phyloP scores from a whole-genome alignment of 2,329 filamentous ascomycete genomes.

The Lecanicillium sp. region DNA sequence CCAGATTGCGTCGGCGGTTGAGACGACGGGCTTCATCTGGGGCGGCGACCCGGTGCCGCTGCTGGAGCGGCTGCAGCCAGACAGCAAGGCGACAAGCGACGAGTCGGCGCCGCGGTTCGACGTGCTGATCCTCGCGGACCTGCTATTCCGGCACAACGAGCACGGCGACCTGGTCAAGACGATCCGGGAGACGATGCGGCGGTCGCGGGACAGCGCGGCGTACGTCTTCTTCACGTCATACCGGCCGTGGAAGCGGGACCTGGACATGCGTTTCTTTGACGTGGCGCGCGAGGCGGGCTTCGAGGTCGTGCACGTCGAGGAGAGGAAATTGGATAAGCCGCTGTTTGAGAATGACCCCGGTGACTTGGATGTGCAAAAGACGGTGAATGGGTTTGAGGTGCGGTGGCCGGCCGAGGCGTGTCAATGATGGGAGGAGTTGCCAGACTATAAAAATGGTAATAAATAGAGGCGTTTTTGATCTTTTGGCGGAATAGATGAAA shows the following conservation, averaged over 20 bases:
- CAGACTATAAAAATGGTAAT: neutral
- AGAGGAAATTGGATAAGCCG: constrained; percentile 74
- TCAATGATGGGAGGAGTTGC: no score
- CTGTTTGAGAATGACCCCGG: constrained; percentile 88
- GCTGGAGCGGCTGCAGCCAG: constrained; percentile 45
- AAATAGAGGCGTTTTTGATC: neutral
- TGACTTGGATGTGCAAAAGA: constrained; percentile 72
- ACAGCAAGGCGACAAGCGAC: constrained; percentile 13
- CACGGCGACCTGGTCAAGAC: constrained; percentile 70
- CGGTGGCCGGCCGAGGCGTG: constrained; percentile 47
- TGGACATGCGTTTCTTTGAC: constrained; percentile 83
- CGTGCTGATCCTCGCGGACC: constrained; percentile 76
- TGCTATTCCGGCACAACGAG: constrained; percentile 87
- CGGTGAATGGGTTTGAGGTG: constrained; percentile 72
- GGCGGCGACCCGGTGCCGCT: constrained; percentile 57
- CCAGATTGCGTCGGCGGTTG: constrained; percentile 30
- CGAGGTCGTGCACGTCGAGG: constrained; percentile 68
- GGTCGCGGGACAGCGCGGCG: constrained; percentile 48
- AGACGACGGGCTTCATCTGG: constrained; percentile 75
- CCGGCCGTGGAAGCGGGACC: constrained; percentile 78
- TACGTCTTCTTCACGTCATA: constrained; percentile 94
- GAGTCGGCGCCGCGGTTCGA: constrained; percentile 51
- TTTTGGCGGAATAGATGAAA: neutral
- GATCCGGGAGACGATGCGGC: constrained; percentile 58
- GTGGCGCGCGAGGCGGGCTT: constrained; percentile 64